Percentiles rank a stretch among this genome's conserved stretches.
Evolutionary conservation across 2,329 filamentous ascomycete species (phyloP).

Genomic region (Aspergillus pseudoglaucus): DNA sequence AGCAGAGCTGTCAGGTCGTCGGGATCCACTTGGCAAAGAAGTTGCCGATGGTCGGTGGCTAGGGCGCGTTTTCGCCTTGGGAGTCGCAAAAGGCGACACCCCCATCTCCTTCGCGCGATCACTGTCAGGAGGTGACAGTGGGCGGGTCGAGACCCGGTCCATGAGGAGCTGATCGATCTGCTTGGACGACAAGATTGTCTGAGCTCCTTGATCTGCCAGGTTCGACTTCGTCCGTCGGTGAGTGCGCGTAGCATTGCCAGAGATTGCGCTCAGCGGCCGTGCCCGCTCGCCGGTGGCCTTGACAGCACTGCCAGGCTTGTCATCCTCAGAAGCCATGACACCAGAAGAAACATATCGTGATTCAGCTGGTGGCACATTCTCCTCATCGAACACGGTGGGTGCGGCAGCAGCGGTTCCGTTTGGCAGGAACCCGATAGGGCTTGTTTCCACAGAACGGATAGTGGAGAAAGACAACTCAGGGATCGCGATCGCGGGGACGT

Average conservation of each 20-base stretch:
- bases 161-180: slow-evolving; percentile 71
- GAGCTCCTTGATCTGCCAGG: slow-evolving; percentile 66
- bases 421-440: slow-evolving; percentile 38
- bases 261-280: slow-evolving; percentile 57
- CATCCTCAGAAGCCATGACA: slow-evolving; percentile 57
- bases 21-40: slow-evolving; percentile 29
- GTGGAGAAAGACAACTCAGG: slow-evolving; percentile 32
- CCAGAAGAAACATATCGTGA: slow-evolving; percentile 23
- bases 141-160: slow-evolving; percentile 39
- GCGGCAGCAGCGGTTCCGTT: slow-evolving; percentile 10
- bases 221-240: slow-evolving; percentile 25
- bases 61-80: slow-evolving; percentile 26
- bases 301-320: slow-evolving; percentile 51
- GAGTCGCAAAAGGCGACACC: slow-evolving; percentile 32
- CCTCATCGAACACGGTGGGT: slow-evolving; percentile 13
- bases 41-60: slow-evolving; percentile 26
- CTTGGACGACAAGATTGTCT: slow-evolving; percentile 76
- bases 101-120: slow-evolving; percentile 22
- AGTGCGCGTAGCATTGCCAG: slow-evolving; percentile 46
- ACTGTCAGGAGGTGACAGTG: slow-evolving; percentile 28
- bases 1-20: slow-evolving; percentile 64
- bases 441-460: slow-evolving; percentile 41
- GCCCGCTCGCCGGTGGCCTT: slow-evolving; percentile 26
- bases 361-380: slow-evolving; percentile 13
- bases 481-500: slow-evolving; percentile 21